These are phyloP conservation scores for Litchi chinensis DNA, from an alignment of 345 rosid species.

Conservation along the genomic window DNA sequence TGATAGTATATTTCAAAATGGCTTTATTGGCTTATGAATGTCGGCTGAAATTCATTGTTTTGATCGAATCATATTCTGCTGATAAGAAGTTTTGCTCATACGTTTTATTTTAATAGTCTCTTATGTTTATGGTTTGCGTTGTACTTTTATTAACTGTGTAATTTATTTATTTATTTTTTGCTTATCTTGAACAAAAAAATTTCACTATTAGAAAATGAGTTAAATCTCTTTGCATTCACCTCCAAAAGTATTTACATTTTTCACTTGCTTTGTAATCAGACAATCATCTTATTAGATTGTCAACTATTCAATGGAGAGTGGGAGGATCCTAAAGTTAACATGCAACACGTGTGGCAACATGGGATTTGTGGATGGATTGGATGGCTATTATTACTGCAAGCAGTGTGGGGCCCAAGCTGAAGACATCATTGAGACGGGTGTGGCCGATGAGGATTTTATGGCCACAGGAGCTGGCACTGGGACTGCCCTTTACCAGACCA, in stretches of 20 bases:
- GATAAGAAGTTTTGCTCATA: neutral
- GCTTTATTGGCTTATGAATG: too few species aligned
- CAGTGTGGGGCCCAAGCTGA: constrained; percentile 49
- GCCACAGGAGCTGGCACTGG: constrained; percentile 46
- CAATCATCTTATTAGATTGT: neutral
- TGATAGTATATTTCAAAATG: neutral
- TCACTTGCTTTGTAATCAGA: neutral
- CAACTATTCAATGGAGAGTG: constrained; percentile 20
- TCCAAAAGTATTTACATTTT: neutral
- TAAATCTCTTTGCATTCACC: neutral
- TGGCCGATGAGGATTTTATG: constrained; percentile 58
- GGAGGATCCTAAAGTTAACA: constrained; percentile 19
- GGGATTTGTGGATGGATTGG: constrained; percentile 42
- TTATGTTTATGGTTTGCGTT: neutral
- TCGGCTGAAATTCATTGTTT: neutral
- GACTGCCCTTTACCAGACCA: constrained; percentile 47
- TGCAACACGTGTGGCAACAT: constrained; percentile 60
- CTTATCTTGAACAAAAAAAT: neutral
- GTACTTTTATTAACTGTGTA: neutral
- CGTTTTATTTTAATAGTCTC: too few species aligned
- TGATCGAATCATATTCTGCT: neutral
- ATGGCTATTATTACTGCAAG: constrained; percentile 63
- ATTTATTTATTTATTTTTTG: neutral
- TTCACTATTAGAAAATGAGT: neutral
- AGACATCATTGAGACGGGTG: constrained; percentile 54